Base-by-base conservation (phyloP, 129 eudicot genomes). In the Kitagawia praeruptora region DNA sequence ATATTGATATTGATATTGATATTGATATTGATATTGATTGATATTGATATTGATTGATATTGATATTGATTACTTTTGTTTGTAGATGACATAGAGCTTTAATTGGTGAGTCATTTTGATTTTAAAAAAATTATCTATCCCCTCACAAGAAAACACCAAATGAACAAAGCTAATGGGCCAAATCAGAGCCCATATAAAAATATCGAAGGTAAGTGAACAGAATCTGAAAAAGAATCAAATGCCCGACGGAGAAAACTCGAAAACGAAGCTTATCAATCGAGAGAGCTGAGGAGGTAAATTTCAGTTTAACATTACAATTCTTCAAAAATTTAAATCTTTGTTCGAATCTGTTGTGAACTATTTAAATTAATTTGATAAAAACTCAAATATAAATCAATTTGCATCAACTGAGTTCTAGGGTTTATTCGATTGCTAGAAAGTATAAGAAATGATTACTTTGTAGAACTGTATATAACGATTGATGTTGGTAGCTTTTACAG, bases 401-500 rank as follows among this genome's bases (percentile, higher is more conserved):
- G 11, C 69, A 58, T 0, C 70, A 61, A 61, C 3, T 63, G 7
- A 63, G 25, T 63, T 67, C 19, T 67, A 31, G 73, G 73, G 41
- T 67, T 31, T 28, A 12, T 13, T 16, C 19, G 13, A 66, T 31
- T 66, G 71, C 39, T 66, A 66, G 21, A 66, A 66, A 28, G 19
- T 11, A 31, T 25, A 1, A 28, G 0, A 28, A 25, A 8, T 63
- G 31, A 28, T 54, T 54, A 54, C 27, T 54, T 54, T 38, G 11
- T 14, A 6, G 3, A 38, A 0, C 14, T 76, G 27, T 76, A 14
- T 38, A 8, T 31, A 18, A 51, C n/a, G 79, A 77, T 75, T 84
- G 48, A 58, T 80, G 70, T 74, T 74, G 25, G 75, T 31, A 21
- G 63, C 45, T 77, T 58, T 80, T 86, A 81, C 88, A 90, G 91